These are phyloP conservation scores for Sungouiella blattae DNA, from an alignment of 805 yeast genomes.

Conservation along the genomic window DNA sequence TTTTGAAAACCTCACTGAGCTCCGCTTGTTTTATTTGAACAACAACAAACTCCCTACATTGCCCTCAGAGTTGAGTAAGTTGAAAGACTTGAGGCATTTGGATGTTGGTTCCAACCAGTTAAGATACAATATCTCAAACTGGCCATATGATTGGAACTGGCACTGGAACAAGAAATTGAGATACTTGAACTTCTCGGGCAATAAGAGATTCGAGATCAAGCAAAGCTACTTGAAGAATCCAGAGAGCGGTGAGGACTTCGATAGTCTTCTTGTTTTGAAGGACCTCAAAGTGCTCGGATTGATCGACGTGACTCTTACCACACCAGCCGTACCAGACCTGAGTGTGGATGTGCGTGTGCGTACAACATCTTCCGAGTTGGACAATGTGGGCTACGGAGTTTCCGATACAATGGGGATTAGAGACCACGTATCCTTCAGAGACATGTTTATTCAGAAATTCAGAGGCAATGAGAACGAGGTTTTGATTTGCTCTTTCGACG, in stretches of 20 bases:
- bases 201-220: slow-evolving; percentile 84
- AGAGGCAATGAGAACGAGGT: slow-evolving; percentile 82
- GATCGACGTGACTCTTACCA: slow-evolving; percentile 92
- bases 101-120: slow-evolving; percentile 91
- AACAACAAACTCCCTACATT: slow-evolving; percentile 81
- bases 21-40: slow-evolving; percentile 67
- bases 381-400: slow-evolving; percentile 81
- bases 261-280: slow-evolving; percentile 59
- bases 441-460: slow-evolving; percentile 81
- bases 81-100: slow-evolving; percentile 59
- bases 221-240: slow-evolving; percentile 55
- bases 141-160: slow-evolving; percentile 99
- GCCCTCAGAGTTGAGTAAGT: slow-evolving; percentile 82
- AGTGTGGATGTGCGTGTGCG: slow-evolving; percentile 77
- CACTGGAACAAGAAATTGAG: slow-evolving; percentile 70
- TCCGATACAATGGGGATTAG: slow-evolving; percentile 79
- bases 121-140: slow-evolving; percentile 88
- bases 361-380: slow-evolving; percentile 79
- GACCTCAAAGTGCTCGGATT: slow-evolving; percentile 74
- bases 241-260: slow-evolving; percentile 61
- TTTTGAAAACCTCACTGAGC: slow-evolving; percentile 54
- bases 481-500: slow-evolving; percentile 81
- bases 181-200: slow-evolving; percentile 88
- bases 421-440: slow-evolving; percentile 67
- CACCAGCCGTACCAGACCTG: slow-evolving; percentile 88